Evolutionary conservation across 179 eudicot genomes (phyloP), one percentile per base, ranked within the genome.

Genomic region (Monotropa hypopitys): DNA sequence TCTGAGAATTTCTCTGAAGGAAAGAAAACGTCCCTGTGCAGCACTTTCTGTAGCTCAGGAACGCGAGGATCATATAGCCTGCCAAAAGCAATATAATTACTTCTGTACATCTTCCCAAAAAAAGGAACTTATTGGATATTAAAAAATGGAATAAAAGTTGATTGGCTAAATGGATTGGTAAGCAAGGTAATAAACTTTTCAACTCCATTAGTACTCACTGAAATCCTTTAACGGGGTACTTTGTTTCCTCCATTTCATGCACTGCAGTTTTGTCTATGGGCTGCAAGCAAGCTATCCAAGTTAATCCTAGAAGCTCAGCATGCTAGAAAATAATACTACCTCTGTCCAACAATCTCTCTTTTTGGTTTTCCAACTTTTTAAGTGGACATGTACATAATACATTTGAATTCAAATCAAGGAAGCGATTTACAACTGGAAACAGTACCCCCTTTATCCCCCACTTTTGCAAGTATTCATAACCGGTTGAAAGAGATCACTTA

Each of bases 41-140:
- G 89, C 82, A 96, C 77, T 78, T 84, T 62, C 66, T 83, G 87
- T 50, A 96, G 85, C 90, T 89, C 92, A 23, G 90, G 86, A 75
- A 96, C 81, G 77, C 98, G 98, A 81, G 97, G 97, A 90, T 96
- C 99, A 86, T 96, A 96, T 63, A 96, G 84, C 96, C 99, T 96
- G 89, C 70, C 75, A 84, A 77, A 68, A 35, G 69, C 32, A 50
- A 77, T 63, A 47, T 70, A 30, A 16, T 12, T 26, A 74, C 46
- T 72, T 38, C 15, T 42, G 30, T 35, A 21, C 5, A 42, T 38
- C 13, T 32, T 38, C 8, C 50, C 50, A 30, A 3, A 42, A 32
- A 51, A 23, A 77, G 12, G 61, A 13, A 18, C 21, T 40, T 49
- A 16, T 13, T 32, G 71, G 38, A 16, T 33, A 30, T 12, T 53